Evolutionary conservation across 1,139 yeast species (phyloP), one percentile per base, ranked within the genome.

Genomic region (Barnettozyma hawaiiensis): DNA sequence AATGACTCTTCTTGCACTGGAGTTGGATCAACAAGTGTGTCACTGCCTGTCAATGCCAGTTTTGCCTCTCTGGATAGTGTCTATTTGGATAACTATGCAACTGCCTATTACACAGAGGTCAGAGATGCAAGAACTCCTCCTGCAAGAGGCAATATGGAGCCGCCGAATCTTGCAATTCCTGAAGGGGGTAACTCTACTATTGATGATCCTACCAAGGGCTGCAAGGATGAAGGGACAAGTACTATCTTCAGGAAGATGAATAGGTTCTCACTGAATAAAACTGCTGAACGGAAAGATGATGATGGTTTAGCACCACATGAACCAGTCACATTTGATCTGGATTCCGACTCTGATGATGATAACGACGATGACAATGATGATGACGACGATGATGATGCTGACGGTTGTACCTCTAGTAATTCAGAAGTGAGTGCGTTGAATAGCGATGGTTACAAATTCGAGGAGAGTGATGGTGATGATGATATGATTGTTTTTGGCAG

Each of bases 1-100:
- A 49, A 47, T 22, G 54, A 49, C 12, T 54, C 57, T 8, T 48
- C 55, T 1, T 36, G 44, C 7, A 44, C 47, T 14, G 41, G 44
- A 21, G 18, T 20, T 19, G 53, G 49, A 1, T 33, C 55, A 4
- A 48, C 47, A 16, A 19, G 51, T 33, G 58, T 56, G n/a, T 53
- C 59, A 16, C 59, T 83, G 35, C 86, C 89, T 0, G 69, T 81
- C 16, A 80, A 78, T 49, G 85, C 83, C 40, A 81, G 89, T 50
- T 82, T 81, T 67, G 92, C 90, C 1, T 82, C 90, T 0, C 65
- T 84, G 57, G 89, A 83, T 57, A 81, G 89, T 56, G 71, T 76
- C 44, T 81, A 81, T 57, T 83, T 81, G 52, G 86, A 81, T 41
- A 63, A 60, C 36, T 64, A 56, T 48, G 70, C 67, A 1, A 42